phyloP scores from a whole-genome alignment of 352 stramenopile species.

The Albugo candida region DNA sequence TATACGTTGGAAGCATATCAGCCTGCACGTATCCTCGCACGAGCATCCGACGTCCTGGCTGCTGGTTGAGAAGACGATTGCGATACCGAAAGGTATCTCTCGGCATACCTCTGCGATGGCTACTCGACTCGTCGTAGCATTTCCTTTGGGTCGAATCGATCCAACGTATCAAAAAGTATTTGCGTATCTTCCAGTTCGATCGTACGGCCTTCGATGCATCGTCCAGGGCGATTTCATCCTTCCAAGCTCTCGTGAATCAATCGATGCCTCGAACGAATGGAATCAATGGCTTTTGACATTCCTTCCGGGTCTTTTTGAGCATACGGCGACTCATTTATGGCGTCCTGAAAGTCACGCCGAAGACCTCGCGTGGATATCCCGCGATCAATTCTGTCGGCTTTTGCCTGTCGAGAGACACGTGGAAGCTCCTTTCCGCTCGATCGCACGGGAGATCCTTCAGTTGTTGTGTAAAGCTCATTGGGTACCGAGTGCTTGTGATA shows the following conservation, averaged over 20 bases:
- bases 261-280: constrained; percentile 68
- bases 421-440: constrained; percentile 38
- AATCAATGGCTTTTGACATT: constrained; percentile 76
- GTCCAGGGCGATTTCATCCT: constrained; percentile 76
- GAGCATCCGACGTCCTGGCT: constrained; percentile 16
- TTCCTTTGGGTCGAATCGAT: constrained; percentile 3
- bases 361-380: not conserved
- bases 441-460: constrained; percentile 40
- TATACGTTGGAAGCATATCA: constrained; percentile 2
- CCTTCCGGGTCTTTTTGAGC: constrained; percentile 27
- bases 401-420: constrained; percentile 51
- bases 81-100: too few relatives aligned
- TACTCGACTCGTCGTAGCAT: too few relatives aligned
- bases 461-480: constrained; percentile 28
- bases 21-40: not conserved
- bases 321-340: constrained; percentile 4
- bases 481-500: constrained; percentile 11
- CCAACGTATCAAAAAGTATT: constrained; percentile 61
- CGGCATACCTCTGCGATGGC: too few relatives aligned
- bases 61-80: constrained; percentile 17
- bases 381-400: not conserved
- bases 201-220: constrained; percentile 72
- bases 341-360: constrained; percentile 1
- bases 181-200: constrained; percentile 59
- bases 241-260: constrained; percentile 64